Evolutionary conservation across 2,329 filamentous ascomycete species (phyloP).

Genomic region (Nemania serpens): DNA sequence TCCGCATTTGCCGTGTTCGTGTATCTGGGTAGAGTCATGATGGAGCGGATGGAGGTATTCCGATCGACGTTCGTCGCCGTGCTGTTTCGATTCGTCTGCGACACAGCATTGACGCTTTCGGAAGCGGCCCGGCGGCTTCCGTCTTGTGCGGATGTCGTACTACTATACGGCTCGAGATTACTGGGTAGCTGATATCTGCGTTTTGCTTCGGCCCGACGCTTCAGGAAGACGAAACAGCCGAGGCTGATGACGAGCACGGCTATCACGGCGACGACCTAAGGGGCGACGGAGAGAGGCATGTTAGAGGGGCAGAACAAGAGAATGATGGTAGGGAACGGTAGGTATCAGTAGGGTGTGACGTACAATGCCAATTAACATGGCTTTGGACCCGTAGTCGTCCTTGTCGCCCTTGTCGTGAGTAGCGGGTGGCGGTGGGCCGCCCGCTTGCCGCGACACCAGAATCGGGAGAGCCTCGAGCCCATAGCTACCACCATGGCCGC

Average conservation of each 20-base stretch:
- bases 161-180: conserved; percentile 22
- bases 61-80: conserved; percentile 64
- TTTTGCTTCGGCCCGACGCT: conserved; percentile 17
- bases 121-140: conserved; percentile 18
- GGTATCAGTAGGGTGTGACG: background rate
- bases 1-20: conserved; percentile 71
- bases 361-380: conserved; percentile 25
- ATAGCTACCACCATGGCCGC: conserved; percentile 5
- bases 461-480: conserved; percentile 9
- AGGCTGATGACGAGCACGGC: conserved; percentile 28
- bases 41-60: conserved; percentile 85
- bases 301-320: conserved; percentile 5
- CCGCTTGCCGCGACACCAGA: conserved; percentile 8
- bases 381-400: background rate
- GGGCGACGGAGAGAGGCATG: background rate
- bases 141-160: conserved; percentile 23
- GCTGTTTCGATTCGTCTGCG: conserved; percentile 37
- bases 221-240: conserved; percentile 24
- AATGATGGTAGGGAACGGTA: background rate
- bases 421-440: background rate
- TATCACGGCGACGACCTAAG: conserved; percentile 32
- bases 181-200: conserved; percentile 12
- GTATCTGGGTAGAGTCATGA: conserved; percentile 92
- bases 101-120: conserved; percentile 29
- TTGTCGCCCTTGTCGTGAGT: background rate